A percentile compares a stretch with the other conserved stretches of the same genome.
Evolutionary conservation across 805 yeast genomes (phyloP).

Genomic region (Hanseniaspora pseudoguilliermondii): DNA sequence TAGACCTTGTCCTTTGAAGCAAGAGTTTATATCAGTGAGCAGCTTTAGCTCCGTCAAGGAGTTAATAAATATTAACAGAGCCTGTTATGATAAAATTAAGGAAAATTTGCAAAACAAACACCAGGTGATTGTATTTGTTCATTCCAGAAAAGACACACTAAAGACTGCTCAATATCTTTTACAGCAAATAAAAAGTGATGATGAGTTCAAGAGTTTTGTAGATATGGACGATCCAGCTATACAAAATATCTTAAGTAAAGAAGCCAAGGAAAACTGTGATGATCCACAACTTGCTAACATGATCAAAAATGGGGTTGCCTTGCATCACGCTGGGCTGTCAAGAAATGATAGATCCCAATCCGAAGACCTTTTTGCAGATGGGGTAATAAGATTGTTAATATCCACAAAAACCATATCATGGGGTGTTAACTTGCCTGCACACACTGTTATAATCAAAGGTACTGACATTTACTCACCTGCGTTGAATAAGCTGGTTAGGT

Average conservation of each 20-base stretch:
- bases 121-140: slow-evolving; percentile 83
- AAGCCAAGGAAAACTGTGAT: slow-evolving; percentile 41
- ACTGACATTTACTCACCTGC: slow-evolving; percentile 90
- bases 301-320: slow-evolving; percentile 62
- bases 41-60: slow-evolving; percentile 45
- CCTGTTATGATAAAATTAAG: slow-evolving; percentile 67
- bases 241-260: slow-evolving; percentile 48
- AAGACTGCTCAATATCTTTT: slow-evolving; percentile 68
- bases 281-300: slow-evolving; percentile 46
- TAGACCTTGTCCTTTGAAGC: slow-evolving; percentile 87
- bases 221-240: slow-evolving; percentile 44
- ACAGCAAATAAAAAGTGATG: slow-evolving; percentile 47
- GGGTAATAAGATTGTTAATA: slow-evolving; percentile 68
- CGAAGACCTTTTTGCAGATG: slow-evolving; percentile 81
- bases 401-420: slow-evolving; percentile 91
- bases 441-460: slow-evolving; percentile 84
- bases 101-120: slow-evolving; percentile 41
- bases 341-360: slow-evolving; percentile 61
- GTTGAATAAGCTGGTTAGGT: slow-evolving; percentile 73
- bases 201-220: slow-evolving; percentile 34
- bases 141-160: slow-evolving; percentile 82
- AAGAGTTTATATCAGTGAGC: slow-evolving; percentile 73
- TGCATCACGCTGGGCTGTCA: slow-evolving; percentile 83
- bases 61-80: slow-evolving; percentile 74
- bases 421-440: slow-evolving; percentile 96